These are phyloP conservation scores for Carex kokanica DNA, from an alignment of 176 grass and related monocot species.

Conservation along the genomic window DNA sequence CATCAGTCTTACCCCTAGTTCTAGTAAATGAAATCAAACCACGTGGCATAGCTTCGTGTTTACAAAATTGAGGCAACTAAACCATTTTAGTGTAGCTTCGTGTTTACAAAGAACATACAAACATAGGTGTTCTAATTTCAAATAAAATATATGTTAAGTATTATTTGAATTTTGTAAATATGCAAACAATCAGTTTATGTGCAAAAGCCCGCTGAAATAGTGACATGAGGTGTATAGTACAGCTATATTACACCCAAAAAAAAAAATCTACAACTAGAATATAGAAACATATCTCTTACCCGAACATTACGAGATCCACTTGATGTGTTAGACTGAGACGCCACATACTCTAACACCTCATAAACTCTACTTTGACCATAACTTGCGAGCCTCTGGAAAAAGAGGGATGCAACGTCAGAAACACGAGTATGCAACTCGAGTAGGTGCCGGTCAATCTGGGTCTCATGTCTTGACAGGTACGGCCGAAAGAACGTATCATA, in stretches of 20 bases:
- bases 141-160: background rate
- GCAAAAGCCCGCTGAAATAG: background rate
- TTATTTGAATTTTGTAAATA: background rate
- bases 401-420: slow-evolving; percentile 42
- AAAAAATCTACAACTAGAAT: background rate
- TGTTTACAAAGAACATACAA: background rate
- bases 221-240: background rate
- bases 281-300: slow-evolving; percentile 16
- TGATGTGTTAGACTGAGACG: slow-evolving; percentile 43
- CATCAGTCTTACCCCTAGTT: background rate
- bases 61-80: background rate
- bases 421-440: slow-evolving; percentile 66
- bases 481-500: slow-evolving; percentile 78
- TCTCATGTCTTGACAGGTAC: slow-evolving; percentile 72
- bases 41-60: background rate
- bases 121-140: background rate
- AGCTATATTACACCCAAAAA: background rate
- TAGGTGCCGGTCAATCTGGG: slow-evolving; percentile 72
- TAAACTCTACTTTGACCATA: slow-evolving; percentile 72
- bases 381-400: slow-evolving; percentile 55
- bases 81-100: background rate
- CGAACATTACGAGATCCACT: slow-evolving; percentile 23
- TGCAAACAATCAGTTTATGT: background rate
- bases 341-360: slow-evolving; percentile 78
- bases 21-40: background rate